A percentile compares a stretch with the other conserved stretches of the same genome.
These are phyloP conservation scores for Backusella tarrabulga DNA, from an alignment of 192 early-diverging fungal genomes.

Conservation along the genomic window DNA sequence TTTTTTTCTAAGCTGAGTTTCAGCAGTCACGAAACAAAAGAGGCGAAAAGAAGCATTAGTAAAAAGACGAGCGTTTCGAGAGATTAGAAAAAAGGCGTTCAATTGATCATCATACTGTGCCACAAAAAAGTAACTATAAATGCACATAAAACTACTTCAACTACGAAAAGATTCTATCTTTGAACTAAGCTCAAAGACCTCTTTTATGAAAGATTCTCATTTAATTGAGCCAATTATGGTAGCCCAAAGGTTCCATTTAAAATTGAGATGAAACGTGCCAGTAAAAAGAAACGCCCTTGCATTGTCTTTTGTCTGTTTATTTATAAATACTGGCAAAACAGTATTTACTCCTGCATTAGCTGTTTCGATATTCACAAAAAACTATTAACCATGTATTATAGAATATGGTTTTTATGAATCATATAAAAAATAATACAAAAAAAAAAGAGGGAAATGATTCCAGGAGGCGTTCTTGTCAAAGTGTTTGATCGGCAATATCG, in stretches of 20 bases:
- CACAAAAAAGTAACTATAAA: neutral
- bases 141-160: neutral
- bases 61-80: neutral
- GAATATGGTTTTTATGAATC: neutral
- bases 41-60: neutral
- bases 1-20: neutral
- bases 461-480: neutral
- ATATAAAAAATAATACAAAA: neutral
- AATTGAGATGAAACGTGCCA: constrained; percentile 3
- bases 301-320: neutral
- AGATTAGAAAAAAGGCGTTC: neutral
- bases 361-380: neutral
- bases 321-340: neutral
- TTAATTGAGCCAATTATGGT: neutral
- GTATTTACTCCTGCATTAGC: neutral
- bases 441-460: neutral
- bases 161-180: neutral
- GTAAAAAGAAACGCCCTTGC: neutral
- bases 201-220: neutral
- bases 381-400: neutral
- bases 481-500: neutral
- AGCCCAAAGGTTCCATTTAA: neutral
- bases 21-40: neutral
- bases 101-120: neutral
- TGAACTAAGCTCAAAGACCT: neutral